These are phyloP conservation scores for Tetrahymena elliotti DNA, from an alignment of 73 alveolate genomes.

Conservation along the genomic window DNA sequence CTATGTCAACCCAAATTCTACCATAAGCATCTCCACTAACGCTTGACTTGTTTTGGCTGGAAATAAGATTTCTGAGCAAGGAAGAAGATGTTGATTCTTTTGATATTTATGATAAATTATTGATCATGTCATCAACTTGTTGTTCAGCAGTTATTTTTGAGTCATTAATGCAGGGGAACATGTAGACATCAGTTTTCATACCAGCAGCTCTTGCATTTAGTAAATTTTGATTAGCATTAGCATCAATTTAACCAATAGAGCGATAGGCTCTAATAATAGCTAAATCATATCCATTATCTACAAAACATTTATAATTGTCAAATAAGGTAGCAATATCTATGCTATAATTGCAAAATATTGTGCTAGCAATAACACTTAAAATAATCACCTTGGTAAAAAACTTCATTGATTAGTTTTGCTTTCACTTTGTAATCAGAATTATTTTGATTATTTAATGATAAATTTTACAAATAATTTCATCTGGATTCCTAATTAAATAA, in stretches of 20 bases:
- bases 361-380: not conserved
- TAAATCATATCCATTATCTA: not conserved
- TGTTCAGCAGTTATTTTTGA: not conserved
- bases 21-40: not conserved
- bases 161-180: not conserved
- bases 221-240: not conserved
- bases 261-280: not conserved
- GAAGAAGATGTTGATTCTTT: not conserved
- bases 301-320: not conserved
- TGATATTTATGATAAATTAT: not conserved
- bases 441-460: too few relatives aligned
- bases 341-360: not conserved
- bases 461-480: not conserved
- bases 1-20: not conserved
- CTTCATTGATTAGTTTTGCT: not conserved
- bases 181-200: not conserved
- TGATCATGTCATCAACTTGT: not conserved
- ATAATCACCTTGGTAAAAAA: not conserved
- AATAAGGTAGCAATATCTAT: not conserved
- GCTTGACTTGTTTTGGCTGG: not conserved
- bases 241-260: not conserved
- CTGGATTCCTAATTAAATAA: not conserved
- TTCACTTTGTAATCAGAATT: not conserved
- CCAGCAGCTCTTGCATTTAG: not conserved
- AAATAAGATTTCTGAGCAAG: not conserved